Base-by-base conservation (phyloP, 306 rosid species). In the Astragalus membranaceus region DNA sequence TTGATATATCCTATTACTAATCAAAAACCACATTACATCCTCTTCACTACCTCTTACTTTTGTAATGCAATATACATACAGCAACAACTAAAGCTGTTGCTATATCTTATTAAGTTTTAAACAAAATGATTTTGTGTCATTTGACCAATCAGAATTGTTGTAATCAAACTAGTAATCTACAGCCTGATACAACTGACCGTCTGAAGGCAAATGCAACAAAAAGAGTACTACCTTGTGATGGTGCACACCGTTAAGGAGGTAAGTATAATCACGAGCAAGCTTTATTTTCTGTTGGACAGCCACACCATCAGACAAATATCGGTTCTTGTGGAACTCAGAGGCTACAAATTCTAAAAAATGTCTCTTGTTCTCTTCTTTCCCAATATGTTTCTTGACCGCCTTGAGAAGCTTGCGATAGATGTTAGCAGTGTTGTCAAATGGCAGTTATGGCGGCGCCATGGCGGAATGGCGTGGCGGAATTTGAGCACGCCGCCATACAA, bases 371-470 rank as follows among this genome's bases (percentile, higher is more conserved):
- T 81, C 92, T 46, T 85, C 97, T 68, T 87, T 83, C 39, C 82
- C 88, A 32, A 94, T 68, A 8, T 91, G 96, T 20, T 85, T 82
- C 85, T 84, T 89, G 23, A 91, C 84, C 13, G 92, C 91, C 65
- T 79, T 88, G 39, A 88, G 95, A 84, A 94, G 92, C 56, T 64
- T 70, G 59, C 97, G 88, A 80, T 91, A 94, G 59, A 81, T 88
- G 75, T 69, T 84, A 41, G 85, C 85, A 17, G 83, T 75, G n/a
- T n/a, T n/a, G n/a, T n/a, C n/a, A n/a, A n/a, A n/a, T n/a, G n/a
- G n/a, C n/a, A n/a, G n/a, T n/a, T n/a, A n/a, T n/a, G n/a, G n/a
- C n/a, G n/a, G n/a, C n/a, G n/a, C n/a, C n/a, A n/a, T n/a, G n/a
- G n/a, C n/a, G n/a, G n/a, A n/a, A n/a, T n/a, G n/a, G n/a, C n/a